Base-by-base conservation (phyloP, 225 moss, liverwort and hornwort species). In the Physcomitrellopsis africana region DNA sequence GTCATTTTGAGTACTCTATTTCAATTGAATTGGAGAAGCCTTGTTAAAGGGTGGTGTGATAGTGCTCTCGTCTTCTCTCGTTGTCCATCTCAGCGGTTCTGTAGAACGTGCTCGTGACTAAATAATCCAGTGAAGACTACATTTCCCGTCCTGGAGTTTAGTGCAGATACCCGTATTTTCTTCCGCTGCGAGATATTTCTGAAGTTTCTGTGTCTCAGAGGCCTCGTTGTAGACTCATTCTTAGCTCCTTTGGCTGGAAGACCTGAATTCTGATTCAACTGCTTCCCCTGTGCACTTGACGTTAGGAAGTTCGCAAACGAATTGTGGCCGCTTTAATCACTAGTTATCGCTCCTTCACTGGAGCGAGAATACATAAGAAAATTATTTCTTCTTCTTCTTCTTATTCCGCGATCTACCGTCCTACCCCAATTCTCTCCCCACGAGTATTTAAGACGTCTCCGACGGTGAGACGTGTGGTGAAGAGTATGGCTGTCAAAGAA, bases 401-500 rank as follows among this genome's bases (percentile, higher is more conserved):
- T n/a, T n/a, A 16, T 71, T 67, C 72, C 63, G 26, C 58, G 75
- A 61, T 77, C 18, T 13, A 3, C 23, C 37, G 14, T 51, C 24
- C 57, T 72, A 45, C 63, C 69, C 7, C 48, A 55, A 70, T 55
- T 73, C 55, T 60, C 53, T 41, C 53, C n/a, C 69, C 76, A 61
- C 41, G 47, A 64, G 43, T 24, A 15, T 56, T 8, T 19, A 60
- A 72, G 65, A 60, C 62, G 52, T 65, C 73, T 61, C 60, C 43
- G 58, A 16, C 54, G 32, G 24, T 64, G 54, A 78, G 72, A 60
- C 48, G 51, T 73, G 64, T 65, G 22, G 24, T 66, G 49, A 74
- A 57, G 48, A 64, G 14, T 32, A 86, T 86, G 86, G 80, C 86
- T 32, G 77, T 72, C 75, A 86, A 81, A 76, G 54, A 15, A 65